Conservation (phyloP, 2,329 filamentous ascomycete genomes). For the Exophiala spinifera region DNA sequence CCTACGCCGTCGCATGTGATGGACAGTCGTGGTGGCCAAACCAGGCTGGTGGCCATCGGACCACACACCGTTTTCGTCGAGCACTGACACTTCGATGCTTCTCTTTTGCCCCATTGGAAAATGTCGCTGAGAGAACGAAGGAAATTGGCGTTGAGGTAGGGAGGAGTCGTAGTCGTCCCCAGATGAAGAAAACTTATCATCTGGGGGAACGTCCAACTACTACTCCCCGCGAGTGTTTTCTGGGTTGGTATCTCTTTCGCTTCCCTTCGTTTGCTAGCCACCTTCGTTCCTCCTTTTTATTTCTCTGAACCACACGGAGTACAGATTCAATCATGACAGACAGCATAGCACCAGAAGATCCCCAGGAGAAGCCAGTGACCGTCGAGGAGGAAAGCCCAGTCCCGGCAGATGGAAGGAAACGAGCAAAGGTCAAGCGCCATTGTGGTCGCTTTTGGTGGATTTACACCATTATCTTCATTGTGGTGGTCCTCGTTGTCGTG, state of each 20-base stretch:
- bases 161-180: too few relatives aligned
- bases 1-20: not conserved
- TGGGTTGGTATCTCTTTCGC: not conserved
- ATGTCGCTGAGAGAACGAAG: not conserved
- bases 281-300: not conserved
- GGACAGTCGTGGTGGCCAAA: not conserved
- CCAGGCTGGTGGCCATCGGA: too few relatives aligned
- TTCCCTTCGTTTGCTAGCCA: not conserved
- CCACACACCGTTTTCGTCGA: too few relatives aligned
- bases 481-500: constrained; percentile 52
- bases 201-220: not conserved
- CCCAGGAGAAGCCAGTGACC: not conserved
- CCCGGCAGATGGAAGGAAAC: not conserved
- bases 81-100: not conserved
- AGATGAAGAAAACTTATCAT: not conserved
- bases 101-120: not conserved
- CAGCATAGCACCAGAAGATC: not conserved
- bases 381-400: not conserved
- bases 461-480: constrained; percentile 49
- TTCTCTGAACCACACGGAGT: too few relatives aligned
- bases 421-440: constrained; percentile 22
- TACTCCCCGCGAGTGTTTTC: not conserved
- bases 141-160: not conserved
- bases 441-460: constrained; percentile 52
- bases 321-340: too few relatives aligned